Evolutionary conservation across 2,329 filamentous ascomycete genomes (phyloP).

Genomic region (Colletotrichum magnum): DNA sequence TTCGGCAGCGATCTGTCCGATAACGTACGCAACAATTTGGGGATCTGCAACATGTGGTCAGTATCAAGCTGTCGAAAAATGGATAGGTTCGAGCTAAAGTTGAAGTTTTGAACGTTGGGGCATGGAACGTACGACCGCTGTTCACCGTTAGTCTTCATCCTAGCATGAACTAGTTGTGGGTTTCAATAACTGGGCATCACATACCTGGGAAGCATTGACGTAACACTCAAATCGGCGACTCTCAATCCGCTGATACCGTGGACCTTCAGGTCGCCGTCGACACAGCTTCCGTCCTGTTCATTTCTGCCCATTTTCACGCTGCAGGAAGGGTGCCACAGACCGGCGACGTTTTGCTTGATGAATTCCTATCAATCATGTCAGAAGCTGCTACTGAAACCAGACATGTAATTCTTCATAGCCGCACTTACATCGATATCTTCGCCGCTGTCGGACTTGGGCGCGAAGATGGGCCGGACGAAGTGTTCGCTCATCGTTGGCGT

Average conservation of each 20-base stretch:
- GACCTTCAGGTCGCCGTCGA: constrained; percentile 15
- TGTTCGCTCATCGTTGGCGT: constrained; percentile 18
- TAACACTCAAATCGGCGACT: constrained; percentile 11
- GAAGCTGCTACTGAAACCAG: not conserved
- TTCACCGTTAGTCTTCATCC: not conserved
- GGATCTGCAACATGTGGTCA: constrained; percentile 11
- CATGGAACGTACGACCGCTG: constrained; percentile 24
- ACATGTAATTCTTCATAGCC: accelerated
- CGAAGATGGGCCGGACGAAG: constrained; percentile 23
- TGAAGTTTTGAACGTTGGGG: too few relatives aligned
- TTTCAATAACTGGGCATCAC: not conserved
- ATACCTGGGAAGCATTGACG: constrained; percentile 23
- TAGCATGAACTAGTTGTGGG: too few relatives aligned
- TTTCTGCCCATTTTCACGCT: constrained; percentile 34
- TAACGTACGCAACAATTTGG: constrained; percentile 28
- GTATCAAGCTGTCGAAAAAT: not conserved
- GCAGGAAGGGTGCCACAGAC: constrained; percentile 31
- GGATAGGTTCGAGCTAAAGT: too few relatives aligned
- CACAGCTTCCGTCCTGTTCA: constrained; percentile 24
- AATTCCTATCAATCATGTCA: constrained; percentile 4
- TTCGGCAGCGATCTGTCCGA: constrained; percentile 10
- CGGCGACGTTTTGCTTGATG: constrained; percentile 22
- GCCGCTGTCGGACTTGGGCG: constrained; percentile 25
- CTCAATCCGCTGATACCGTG: constrained; percentile 19
- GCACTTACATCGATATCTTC: constrained; percentile 8